Conservation (phyloP, 2,329 filamentous ascomycete genomes). For the Metarhizium album region DNA sequence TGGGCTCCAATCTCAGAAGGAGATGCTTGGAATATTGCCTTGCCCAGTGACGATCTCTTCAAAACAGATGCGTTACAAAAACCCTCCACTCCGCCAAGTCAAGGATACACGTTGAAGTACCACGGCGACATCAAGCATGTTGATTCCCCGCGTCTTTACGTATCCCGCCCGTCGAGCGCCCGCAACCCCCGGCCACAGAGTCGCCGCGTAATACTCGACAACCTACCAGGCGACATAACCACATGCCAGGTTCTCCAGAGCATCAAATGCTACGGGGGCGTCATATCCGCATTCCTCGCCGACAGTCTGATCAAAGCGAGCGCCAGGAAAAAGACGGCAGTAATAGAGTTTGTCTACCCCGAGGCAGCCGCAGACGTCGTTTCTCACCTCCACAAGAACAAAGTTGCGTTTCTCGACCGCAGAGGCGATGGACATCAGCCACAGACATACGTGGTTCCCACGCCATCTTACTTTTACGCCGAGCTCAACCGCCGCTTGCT, state of each 20-base stretch:
- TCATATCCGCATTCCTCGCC: constrained; percentile 7
- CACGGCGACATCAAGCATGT: constrained; percentile 3
- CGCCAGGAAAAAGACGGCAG: constrained; percentile 2
- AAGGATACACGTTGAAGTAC: background rate
- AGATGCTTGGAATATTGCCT: background rate
- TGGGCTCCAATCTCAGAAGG: background rate
- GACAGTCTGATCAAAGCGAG: background rate
- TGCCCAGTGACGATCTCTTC: background rate
- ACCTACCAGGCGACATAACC: constrained; percentile 9
- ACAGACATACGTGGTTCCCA: constrained; percentile 6
- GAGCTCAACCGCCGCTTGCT: background rate
- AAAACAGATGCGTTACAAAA: background rate
- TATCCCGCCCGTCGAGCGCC: background rate
- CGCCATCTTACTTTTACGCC: constrained; percentile 5
- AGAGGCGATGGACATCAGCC: background rate
- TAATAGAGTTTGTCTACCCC: constrained; percentile 13
- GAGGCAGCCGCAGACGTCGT: background rate
- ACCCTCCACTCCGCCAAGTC: background rate
- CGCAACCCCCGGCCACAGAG: background rate
- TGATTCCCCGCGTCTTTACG: constrained; percentile 1
- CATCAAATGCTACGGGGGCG: constrained; percentile 8
- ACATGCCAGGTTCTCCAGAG: constrained; percentile 12
- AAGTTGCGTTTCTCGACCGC: background rate
- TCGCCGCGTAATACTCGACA: constrained; percentile 14
- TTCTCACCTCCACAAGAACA: background rate